These are phyloP conservation scores for Lolium multiflorum DNA, from an alignment of 176 grass and related monocot species.

Conservation along the genomic window DNA sequence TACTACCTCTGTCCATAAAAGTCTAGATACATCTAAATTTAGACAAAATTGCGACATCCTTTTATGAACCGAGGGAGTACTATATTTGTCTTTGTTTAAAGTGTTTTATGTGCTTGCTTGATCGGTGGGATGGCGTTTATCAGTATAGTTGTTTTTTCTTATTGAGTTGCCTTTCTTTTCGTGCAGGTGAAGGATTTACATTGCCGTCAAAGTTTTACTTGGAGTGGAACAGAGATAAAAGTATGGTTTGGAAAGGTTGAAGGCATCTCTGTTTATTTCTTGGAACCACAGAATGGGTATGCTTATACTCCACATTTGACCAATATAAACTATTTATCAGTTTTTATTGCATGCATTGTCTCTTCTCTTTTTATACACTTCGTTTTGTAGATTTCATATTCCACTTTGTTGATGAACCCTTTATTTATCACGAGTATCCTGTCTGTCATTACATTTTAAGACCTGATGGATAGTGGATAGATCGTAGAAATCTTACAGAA, in stretches of 20 bases:
- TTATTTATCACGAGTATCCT: slow-evolving; percentile 17
- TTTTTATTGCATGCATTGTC: neutral
- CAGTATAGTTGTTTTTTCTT: neutral
- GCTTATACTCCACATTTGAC: slow-evolving; percentile 11
- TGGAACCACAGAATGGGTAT: slow-evolving; percentile 98
- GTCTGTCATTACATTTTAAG: slow-evolving; percentile 16
- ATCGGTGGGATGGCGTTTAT: neutral
- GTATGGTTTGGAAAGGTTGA: slow-evolving; percentile 95
- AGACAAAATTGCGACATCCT: too few relatives aligned
- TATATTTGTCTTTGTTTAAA: neutral
- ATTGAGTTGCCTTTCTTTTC: slow-evolving; percentile 35
- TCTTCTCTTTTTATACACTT: neutral
- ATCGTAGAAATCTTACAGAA: neutral
- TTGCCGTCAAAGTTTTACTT: slow-evolving; percentile 66
- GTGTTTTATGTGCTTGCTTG: slow-evolving; percentile 18
- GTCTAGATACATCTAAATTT: too few relatives aligned
- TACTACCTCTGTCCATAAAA: too few relatives aligned
- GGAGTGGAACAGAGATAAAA: slow-evolving; percentile 81
- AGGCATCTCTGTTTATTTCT: slow-evolving; percentile 87
- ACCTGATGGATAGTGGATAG: neutral
- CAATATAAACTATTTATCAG: slow-evolving; percentile 12
- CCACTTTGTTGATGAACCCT: neutral
- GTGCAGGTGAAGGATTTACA: slow-evolving; percentile 87
- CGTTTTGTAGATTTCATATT: neutral
- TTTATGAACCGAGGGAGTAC: too few relatives aligned